These are phyloP conservation scores for Closterium sp. DNA, from an alignment of 139 green algal genomes.

Conservation along the genomic window DNA sequence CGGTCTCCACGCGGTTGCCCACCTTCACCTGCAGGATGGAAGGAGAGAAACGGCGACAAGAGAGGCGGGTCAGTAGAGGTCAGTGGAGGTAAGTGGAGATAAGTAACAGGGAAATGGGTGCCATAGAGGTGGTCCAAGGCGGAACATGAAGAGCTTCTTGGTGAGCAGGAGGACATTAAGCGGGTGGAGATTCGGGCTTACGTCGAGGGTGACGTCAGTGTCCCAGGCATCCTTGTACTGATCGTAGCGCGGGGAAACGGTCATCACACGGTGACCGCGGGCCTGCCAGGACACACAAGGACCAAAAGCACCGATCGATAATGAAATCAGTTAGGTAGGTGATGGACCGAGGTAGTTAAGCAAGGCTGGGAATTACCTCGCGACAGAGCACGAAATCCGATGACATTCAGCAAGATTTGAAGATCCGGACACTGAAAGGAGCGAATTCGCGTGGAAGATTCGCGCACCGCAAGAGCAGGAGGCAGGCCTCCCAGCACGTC, in stretches of 20 bases:
- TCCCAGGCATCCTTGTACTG: conserved; percentile 97
- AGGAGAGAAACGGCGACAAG: not conserved
- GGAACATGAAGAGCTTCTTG: no score
- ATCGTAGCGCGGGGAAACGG: conserved; percentile 90
- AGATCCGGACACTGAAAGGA: not conserved
- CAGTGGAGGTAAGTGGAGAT: not conserved
- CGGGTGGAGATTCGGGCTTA: not conserved
- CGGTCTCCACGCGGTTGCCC: conserved; percentile 48
- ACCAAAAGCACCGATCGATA: not conserved
- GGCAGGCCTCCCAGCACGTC: conserved; percentile 78
- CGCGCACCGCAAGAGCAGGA: conserved; percentile 69
- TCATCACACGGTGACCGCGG: conserved; percentile 91
- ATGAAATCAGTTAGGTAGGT: no score
- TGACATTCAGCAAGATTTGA: not conserved
- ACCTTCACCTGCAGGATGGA: conserved; percentile 39
- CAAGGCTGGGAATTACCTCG: no score
- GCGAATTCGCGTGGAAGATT: conserved; percentile 42
- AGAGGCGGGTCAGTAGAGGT: not conserved
- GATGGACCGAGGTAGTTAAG: no score
- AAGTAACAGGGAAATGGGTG: no score
- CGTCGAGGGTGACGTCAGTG: conserved; percentile 62
- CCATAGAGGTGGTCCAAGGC: no score
- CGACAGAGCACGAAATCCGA: not conserved
- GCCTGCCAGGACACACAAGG: conserved; percentile 60
- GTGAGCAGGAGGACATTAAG: no score